Evolutionary conservation across 352 stramenopile species (phyloP), one percentile per base, ranked within the genome.

Genomic region (Globisporangium nagaii): DNA sequence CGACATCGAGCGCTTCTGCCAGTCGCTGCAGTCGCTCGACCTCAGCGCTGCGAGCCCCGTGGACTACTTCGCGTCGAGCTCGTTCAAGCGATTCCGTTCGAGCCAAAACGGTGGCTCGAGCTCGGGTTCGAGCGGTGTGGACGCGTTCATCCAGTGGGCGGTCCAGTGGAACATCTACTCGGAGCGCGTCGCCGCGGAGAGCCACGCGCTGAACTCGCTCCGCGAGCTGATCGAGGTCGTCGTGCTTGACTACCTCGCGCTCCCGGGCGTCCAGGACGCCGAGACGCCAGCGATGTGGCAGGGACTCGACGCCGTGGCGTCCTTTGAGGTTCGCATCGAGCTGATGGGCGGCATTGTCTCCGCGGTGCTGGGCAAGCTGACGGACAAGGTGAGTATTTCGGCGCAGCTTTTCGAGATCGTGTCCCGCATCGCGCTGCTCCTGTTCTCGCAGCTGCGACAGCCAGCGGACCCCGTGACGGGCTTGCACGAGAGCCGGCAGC

Each of bases 81-180:
- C 52, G 47, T 79, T 75, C 19, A 90, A 90, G 62, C 70, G 76
- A 15, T 82, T 84, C 52, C 79, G 79, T 13, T 72, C 80, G 7
- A 85, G 73, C 59, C 60, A 62, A 15, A 64, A 69, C 34, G 66
- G 63, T 9, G n/a, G n/a, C n/a, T 27, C 35, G 10, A 70, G 53
- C 39, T 79, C 75, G 13, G 66, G 70, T 24, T 64, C 65, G 40
- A 68, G 60, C n/a, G n/a, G n/a, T 17, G 64, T 70, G 28, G 62
- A 86, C 30, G 49, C 67, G 42, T 73, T 90, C 46, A 56, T 94
- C 27, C 71, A 86, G 54, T 94, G 84, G 84, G 79, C 84, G 8
- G 73, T 92, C 25, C 70, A 86, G 39, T 94, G 84, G 84, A 94
- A 94, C 49, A 65, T 85, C 25, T 94, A 90, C 58, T 94, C 84